A percentile compares a stretch with the other conserved stretches of the same genome.
Conservation (phyloP, 495 filamentous ascomycete species). For the Bathelium albidoporum region DNA sequence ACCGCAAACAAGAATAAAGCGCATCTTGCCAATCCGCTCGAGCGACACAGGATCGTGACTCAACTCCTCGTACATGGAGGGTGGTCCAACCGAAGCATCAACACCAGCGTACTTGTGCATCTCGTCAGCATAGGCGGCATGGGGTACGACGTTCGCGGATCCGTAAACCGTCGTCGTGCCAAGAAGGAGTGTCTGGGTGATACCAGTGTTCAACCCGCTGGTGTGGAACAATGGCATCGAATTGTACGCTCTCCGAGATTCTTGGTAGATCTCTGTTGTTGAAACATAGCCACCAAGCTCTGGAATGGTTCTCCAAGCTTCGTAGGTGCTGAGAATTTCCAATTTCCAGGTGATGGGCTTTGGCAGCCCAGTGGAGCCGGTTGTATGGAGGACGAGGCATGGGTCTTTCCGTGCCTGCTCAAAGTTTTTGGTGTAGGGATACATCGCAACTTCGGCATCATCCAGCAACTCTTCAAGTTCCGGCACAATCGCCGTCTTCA, state of each 20-base stretch:
- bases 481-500: not conserved
- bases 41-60: constrained; percentile 7
- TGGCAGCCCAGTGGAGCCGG: constrained; percentile 25
- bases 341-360: constrained; percentile 21
- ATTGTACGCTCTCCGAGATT: not conserved
- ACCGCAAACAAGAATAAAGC: constrained; percentile 11
- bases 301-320: constrained; percentile 6
- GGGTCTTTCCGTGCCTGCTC: constrained; percentile 24
- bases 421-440: constrained; percentile 20
- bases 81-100: constrained; percentile 11
- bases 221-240: not conserved
- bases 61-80: constrained; percentile 13
- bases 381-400: constrained; percentile 24
- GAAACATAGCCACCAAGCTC: not conserved
- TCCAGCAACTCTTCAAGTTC: not conserved
- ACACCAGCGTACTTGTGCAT: constrained; percentile 14
- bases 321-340: constrained; percentile 3
- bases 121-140: constrained; percentile 6
- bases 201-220: not conserved
- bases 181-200: not conserved
- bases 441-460: constrained; percentile 7
- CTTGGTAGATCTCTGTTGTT: not conserved
- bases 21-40: constrained; percentile 5
- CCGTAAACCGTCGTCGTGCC: not conserved
- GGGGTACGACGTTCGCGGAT: not conserved